A percentile compares a stretch with the other conserved stretches of the same genome.
phyloP scores from a whole-genome alignment of 139 green algal species.

The Astrephomene gubernaculifera region DNA sequence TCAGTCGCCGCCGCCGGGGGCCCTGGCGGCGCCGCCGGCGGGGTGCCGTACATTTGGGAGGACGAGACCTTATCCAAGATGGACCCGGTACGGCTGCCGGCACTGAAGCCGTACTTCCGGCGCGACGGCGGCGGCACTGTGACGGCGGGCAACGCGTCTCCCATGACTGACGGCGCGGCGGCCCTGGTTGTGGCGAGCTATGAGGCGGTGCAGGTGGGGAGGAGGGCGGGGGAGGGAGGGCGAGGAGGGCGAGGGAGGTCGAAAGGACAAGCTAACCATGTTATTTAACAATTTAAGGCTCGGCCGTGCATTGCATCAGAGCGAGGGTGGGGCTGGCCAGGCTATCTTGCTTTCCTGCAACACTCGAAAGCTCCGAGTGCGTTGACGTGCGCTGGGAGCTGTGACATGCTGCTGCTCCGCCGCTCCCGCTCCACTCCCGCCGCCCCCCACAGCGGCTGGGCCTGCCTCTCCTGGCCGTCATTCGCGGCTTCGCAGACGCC shows the following conservation, averaged over 20 bases:
- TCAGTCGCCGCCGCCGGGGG: neutral
- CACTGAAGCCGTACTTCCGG: constrained; percentile 78
- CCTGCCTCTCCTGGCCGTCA: constrained; percentile 70
- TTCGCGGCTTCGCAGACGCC: constrained; percentile 82
- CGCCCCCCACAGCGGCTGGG: constrained; percentile 30
- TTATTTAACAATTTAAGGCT: no score
- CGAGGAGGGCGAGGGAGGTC: neutral
- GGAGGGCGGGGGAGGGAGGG: neutral
- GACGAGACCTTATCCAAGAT: constrained; percentile 83
- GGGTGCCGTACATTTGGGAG: neutral
- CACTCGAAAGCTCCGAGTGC: no score
- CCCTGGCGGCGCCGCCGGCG: neutral
- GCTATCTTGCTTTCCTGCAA: no score
- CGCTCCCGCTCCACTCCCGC: neutral
- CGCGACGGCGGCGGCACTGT: constrained; percentile 67
- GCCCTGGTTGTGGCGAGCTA: constrained; percentile 81
- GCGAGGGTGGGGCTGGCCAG: no score
- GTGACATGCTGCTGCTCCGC: neutral
- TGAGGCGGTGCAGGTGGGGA: constrained; percentile 22
- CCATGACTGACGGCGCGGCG: constrained; percentile 90
- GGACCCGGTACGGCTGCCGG: constrained; percentile 78
- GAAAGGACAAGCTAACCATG: no score
- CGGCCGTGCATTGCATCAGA: no score
- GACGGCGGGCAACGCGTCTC: constrained; percentile 90
- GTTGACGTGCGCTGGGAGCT: no score